Evolutionary conservation across 2,329 filamentous ascomycete species (phyloP), one percentile per base, ranked within the genome.

Genomic region (Orbilia ellipsospora): DNA sequence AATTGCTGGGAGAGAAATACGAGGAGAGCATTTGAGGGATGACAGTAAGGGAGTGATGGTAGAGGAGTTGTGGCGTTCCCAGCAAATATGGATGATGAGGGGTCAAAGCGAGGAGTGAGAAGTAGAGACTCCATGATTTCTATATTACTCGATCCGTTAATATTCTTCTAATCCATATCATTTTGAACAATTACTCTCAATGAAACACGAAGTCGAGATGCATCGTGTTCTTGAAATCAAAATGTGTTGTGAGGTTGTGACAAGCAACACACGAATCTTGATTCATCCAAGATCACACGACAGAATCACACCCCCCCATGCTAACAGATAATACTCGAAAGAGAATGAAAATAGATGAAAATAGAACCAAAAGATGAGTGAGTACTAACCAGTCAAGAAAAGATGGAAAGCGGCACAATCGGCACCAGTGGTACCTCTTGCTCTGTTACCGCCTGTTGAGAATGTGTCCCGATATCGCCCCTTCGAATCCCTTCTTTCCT

Each of bases 11-110:
- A 90, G 77, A 90, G 80, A 26, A 83, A 82, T 59, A 84, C 81
- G 45, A 90, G 84, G 79, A 90, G 86, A 48, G 85, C 84, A 78
- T 85, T 87, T 1, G 85, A 84, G 12, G 89, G 89, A 75, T 87
- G 84, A 83, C 89, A 91, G 80, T 88, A 85, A 2, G 83, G 83
- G 20, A 88, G 88, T 23, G 78, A 55, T 15, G 76, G 77, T n/a
- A 78, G 62, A 55, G 77, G 63, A 18, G 73, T 59, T 18, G 76
- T 77, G 16, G 67, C 42, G 36, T 72, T 72, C 10, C 67, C 67
- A 12, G 59, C 59, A 45, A 72, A 28, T 44, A 65, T 60, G 10
- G 66, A 70, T 42, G 50, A 65, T 51, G 62, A 63, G 36, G 70
- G 51, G 31, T 36, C 31, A 42, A 74, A 62, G 4, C 63, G 63